phyloP scores from a whole-genome alignment of 225 moss, liverwort and hornwort species.

The Straminergon stramineum region DNA sequence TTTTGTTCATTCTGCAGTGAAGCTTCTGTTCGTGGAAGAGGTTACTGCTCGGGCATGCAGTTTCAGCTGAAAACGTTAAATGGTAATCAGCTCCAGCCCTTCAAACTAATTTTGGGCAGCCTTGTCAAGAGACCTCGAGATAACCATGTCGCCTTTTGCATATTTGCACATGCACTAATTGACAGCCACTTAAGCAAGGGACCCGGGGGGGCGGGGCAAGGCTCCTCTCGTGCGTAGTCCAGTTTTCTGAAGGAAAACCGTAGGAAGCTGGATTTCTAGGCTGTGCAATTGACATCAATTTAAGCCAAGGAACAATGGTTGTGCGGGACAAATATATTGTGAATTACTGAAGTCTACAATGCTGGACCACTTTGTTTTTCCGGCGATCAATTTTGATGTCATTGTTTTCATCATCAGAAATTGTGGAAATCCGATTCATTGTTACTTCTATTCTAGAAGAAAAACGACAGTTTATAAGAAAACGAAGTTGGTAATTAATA shows the following conservation, averaged over 20 bases:
- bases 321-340: conserved; percentile 5
- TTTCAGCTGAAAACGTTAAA: not conserved
- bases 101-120: not conserved
- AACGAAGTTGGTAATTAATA: not conserved
- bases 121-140: conserved; percentile 3
- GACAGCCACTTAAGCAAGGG: not conserved
- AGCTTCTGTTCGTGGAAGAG: conserved; percentile 8
- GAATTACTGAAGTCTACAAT: not conserved
- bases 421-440: too few species aligned
- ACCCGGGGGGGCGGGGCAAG: not conserved
- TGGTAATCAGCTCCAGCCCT: not conserved
- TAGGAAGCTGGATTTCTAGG: not conserved
- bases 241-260: not conserved
- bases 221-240: not conserved
- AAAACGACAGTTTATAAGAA: too few species aligned
- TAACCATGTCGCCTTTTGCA: not conserved
- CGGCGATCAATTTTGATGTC: not conserved
- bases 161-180: not conserved
- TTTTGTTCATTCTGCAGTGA: not conserved
- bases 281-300: not conserved
- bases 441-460: too few species aligned
- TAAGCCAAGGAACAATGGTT: not conserved
- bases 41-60: not conserved
- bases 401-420: not conserved
- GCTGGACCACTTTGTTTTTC: not conserved